phyloP scores from a whole-genome alignment of 371 early-diverging fungal species.

The Blastocladiella emersonii region DNA sequence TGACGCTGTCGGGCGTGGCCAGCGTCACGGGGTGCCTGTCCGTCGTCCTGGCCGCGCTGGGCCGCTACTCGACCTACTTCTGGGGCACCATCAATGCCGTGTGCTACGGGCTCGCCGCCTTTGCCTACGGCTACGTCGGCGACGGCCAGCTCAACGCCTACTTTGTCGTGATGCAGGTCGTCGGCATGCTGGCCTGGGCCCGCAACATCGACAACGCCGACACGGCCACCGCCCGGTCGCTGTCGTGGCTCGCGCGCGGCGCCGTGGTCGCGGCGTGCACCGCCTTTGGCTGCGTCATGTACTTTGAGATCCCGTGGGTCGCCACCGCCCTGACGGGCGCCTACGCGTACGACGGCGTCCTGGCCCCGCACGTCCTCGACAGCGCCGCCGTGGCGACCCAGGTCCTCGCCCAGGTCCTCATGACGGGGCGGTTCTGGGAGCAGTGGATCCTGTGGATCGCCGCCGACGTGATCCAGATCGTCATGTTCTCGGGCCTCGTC shows the following conservation, averaged over 20 bases:
- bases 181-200: not conserved
- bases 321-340: not conserved
- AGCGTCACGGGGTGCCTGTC: not conserved
- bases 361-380: not conserved
- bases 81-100: not conserved
- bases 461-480: not conserved
- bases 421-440: not conserved
- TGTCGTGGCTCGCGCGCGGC: not conserved
- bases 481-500: not conserved
- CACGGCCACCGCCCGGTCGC: not conserved
- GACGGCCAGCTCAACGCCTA: not conserved
- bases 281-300: not conserved
- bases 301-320: not conserved
- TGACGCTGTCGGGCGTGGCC: not conserved
- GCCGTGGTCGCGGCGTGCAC: not conserved
- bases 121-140: not conserved
- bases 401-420: not conserved
- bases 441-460: conserved; percentile 1
- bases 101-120: not conserved
- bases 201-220: not conserved
- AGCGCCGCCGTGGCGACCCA: not conserved
- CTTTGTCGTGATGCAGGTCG: not conserved
- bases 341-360: not conserved
- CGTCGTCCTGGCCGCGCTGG: not conserved
- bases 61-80: not conserved